Evolutionary conservation across 78 protist species (phyloP).

Genomic region (Capsaspora owczarzaki): DNA sequence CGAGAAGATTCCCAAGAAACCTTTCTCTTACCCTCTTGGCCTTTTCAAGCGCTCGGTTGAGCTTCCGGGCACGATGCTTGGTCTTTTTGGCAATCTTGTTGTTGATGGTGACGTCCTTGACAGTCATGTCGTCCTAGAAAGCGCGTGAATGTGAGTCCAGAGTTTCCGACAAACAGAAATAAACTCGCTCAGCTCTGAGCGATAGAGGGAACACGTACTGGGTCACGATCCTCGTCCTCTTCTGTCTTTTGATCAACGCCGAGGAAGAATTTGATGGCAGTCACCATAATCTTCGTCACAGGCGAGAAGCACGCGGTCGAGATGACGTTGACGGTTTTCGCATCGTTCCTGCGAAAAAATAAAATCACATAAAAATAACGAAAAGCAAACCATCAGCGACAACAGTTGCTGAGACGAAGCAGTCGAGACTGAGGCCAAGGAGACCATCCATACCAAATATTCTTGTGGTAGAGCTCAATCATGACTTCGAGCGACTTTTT

Average conservation of each 20-base stretch:
- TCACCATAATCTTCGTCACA: constrained; percentile 38
- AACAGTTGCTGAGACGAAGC: background rate
- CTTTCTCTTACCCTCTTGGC: background rate
- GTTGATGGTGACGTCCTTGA: background rate
- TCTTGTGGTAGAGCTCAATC: constrained; percentile 67
- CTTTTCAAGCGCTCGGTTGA: background rate
- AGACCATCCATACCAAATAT: constrained; percentile 41
- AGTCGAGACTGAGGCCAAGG: background rate
- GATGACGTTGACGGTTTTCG: constrained; percentile 78
- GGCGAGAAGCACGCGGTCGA: constrained; percentile 57
- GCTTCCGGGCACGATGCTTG: background rate
- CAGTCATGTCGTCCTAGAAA: too few relatives aligned
- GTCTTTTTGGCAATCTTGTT: constrained; percentile 9
- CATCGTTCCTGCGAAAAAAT: constrained; percentile 29
- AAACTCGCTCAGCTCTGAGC: too few relatives aligned
- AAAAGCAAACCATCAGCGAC: background rate
- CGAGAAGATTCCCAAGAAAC: too few relatives aligned
- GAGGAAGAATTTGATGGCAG: constrained; percentile 67
- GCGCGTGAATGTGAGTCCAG: too few relatives aligned
- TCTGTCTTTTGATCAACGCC: constrained; percentile 3
- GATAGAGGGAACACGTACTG: too few relatives aligned
- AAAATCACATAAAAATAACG: background rate
- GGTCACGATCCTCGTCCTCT: too few relatives aligned
- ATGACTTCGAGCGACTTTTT: constrained; percentile 64
- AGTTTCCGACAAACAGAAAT: too few relatives aligned